A percentile compares a stretch with the other conserved stretches of the same genome.
Evolutionary conservation across 495 filamentous ascomycete genomes (phyloP).

Genomic region (Aspergillus indologenus): DNA sequence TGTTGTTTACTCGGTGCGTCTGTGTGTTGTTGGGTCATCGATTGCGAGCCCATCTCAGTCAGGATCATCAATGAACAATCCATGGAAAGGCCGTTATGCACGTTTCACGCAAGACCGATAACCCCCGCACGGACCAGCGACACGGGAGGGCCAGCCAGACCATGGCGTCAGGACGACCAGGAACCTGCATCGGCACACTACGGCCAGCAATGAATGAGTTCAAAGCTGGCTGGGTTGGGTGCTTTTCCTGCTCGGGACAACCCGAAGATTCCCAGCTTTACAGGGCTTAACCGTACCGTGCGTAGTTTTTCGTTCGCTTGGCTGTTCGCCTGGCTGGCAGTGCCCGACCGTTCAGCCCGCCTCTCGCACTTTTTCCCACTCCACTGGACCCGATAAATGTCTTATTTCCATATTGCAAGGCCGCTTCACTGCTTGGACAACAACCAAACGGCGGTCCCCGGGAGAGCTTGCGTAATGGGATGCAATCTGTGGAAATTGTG

Average conservation of each 20-base stretch:
- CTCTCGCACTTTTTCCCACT: background rate
- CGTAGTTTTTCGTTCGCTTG: background rate
- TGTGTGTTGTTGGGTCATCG: background rate
- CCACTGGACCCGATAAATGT: constrained; percentile 3
- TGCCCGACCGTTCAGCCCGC: background rate
- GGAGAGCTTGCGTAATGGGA: constrained; percentile 18
- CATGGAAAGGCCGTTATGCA: constrained; percentile 7
- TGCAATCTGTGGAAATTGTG: background rate
- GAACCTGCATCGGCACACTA: constrained; percentile 6
- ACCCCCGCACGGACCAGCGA: constrained; percentile 23
- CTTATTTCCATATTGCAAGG: background rate
- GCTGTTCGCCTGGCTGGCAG: background rate
- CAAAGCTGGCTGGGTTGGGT: background rate
- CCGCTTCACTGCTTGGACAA: no score
- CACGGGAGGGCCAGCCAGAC: constrained; percentile 3
- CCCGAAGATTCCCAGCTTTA: background rate
- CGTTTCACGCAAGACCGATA: constrained; percentile 19
- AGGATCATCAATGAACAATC: constrained; percentile 3
- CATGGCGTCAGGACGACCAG: constrained; percentile 4
- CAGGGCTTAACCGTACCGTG: background rate
- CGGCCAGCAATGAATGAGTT: background rate
- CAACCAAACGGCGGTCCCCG: constrained; percentile 2
- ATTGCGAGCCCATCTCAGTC: background rate
- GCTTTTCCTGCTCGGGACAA: background rate
- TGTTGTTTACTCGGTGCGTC: background rate